Base-by-base conservation (phyloP, 331 rosid genomes). In the Rhamnella rubrinervis region DNA sequence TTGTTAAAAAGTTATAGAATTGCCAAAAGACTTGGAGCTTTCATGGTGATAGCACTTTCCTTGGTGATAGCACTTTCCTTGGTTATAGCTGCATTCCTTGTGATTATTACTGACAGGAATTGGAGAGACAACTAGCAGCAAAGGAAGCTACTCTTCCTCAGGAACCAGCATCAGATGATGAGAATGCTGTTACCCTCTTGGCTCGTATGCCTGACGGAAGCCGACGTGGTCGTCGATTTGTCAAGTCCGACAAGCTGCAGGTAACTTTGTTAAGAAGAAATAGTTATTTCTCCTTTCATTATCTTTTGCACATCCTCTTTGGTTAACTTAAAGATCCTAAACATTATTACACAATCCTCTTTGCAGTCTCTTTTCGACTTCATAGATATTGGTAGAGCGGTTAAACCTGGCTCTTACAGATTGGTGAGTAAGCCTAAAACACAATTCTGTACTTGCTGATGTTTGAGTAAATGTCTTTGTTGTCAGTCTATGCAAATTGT, bases 121-220 rank as follows among this genome's bases (percentile, higher is more conserved):
- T 91, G 81, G 96, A 91, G 82, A 80, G 92, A 67, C 87, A 75
- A 55, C 73, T 91, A 58, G 90, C 84, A 6, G 93, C 85, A 44
- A 89, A 87, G 82, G 99, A 95, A 79, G 93, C 74, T 55, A 79
- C 90, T 46, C 85, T 95, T 38, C 96, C 96, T 18, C 75, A 79
- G 15, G 99, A 95, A 80, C 97, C 99, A 83, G 76, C 90, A 66
- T 55, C 86, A 3, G 82, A 83, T 71, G 86, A 87, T 77, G 96
- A 84, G 52, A 86, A 83, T 77, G 89, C 97, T 59, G 87, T 95
- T 44, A 91, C 83, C 75, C 83, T 95, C 72, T 61, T 84, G 68
- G 96, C 91, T 75, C 85, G 85, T 73, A 91, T 95, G 99, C 96
- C 97, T 49, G 92, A 95, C 83, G 99, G 99, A 59, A 95, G 85